phyloP scores from a whole-genome alignment of 176 grass and related monocot species.

The Aegilops longissima region DNA sequence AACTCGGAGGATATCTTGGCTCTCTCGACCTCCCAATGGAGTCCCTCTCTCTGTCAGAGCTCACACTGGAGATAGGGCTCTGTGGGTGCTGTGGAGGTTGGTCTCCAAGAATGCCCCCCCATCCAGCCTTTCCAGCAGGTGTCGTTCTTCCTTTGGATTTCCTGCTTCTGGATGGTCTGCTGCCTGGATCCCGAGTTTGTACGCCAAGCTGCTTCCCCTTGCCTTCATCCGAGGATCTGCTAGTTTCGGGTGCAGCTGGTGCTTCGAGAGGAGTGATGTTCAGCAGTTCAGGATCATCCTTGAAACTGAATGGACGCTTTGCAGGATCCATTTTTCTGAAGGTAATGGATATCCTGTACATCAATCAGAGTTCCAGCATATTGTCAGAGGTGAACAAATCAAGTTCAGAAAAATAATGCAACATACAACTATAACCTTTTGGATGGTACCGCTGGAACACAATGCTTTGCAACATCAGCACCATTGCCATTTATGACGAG shows the following conservation, averaged over 20 bases:
- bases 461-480: slow-evolving; percentile 86
- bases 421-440: slow-evolving; percentile 56
- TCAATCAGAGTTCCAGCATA: slow-evolving; percentile 28
- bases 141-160: slow-evolving; percentile 43
- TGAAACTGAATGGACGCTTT: slow-evolving; percentile 56
- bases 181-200: slow-evolving; percentile 28
- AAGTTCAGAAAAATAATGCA: slow-evolving; percentile 14
- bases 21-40: slow-evolving; percentile 9
- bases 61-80: slow-evolving; percentile 4
- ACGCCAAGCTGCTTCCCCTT: slow-evolving; percentile 26
- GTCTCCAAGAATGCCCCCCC: slow-evolving; percentile 27
- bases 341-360: slow-evolving; percentile 79
- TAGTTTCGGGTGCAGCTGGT: slow-evolving; percentile 28
- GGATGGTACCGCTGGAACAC: slow-evolving; percentile 69
- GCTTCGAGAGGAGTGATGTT: slow-evolving; percentile 43
- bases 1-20: slow-evolving; percentile 9
- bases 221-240: slow-evolving; percentile 45
- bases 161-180: slow-evolving; percentile 42
- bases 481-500: slow-evolving; percentile 85
- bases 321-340: slow-evolving; percentile 81
- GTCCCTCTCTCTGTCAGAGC: slow-evolving; percentile 28
- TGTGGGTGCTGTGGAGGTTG: slow-evolving; percentile 14
- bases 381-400: not conserved
- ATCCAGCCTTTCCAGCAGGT: slow-evolving; percentile 31
- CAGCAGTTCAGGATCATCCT: slow-evolving; percentile 62